Evolutionary conservation across 2,329 filamentous ascomycete genomes (phyloP).

Genomic region (Pseudocercospora macadamiae): DNA sequence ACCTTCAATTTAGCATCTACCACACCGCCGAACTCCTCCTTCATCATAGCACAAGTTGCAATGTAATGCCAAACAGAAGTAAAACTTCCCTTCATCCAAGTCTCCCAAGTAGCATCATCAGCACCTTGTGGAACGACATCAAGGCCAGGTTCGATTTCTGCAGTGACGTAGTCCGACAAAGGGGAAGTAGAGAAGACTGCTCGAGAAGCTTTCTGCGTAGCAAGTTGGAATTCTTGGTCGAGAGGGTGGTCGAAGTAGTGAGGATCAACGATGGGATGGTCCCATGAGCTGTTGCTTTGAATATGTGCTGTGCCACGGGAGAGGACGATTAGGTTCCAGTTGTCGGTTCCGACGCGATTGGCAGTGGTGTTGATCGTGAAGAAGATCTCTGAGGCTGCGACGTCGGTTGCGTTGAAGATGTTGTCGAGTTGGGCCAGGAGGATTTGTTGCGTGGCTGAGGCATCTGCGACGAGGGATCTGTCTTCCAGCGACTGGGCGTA

Average conservation of each 20-base stretch:
- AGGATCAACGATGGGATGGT: slow-evolving; percentile 46
- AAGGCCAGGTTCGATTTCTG: slow-evolving; percentile 34
- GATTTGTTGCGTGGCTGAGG: slow-evolving; percentile 25
- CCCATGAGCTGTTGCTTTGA: slow-evolving; percentile 29
- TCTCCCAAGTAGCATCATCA: slow-evolving; percentile 27
- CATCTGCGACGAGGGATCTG: slow-evolving; percentile 27
- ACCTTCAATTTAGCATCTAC: slow-evolving; percentile 42
- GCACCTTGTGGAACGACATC: slow-evolving; percentile 16
- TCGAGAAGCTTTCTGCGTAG: slow-evolving; percentile 38
- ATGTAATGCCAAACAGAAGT: slow-evolving; percentile 37
- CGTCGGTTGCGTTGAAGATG: slow-evolving; percentile 27
- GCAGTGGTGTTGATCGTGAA: slow-evolving; percentile 39
- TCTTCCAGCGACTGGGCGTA: slow-evolving; percentile 33
- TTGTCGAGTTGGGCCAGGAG: slow-evolving; percentile 33
- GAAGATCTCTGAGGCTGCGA: slow-evolving; percentile 40
- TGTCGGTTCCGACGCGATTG: slow-evolving; percentile 40
- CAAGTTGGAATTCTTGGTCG: slow-evolving; percentile 42
- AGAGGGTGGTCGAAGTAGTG: slow-evolving; percentile 47
- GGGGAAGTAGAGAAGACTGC: slow-evolving; percentile 32
- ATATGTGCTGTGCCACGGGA: slow-evolving; percentile 34
- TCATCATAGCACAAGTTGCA: slow-evolving; percentile 35
- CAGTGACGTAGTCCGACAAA: slow-evolving; percentile 32
- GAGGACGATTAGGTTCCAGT: slow-evolving; percentile 40
- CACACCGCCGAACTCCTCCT: slow-evolving; percentile 36
- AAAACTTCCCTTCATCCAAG: slow-evolving; percentile 30